Conservation (phyloP, 2,329 filamentous ascomycete species). For the Metarhizium anisopliae region DNA sequence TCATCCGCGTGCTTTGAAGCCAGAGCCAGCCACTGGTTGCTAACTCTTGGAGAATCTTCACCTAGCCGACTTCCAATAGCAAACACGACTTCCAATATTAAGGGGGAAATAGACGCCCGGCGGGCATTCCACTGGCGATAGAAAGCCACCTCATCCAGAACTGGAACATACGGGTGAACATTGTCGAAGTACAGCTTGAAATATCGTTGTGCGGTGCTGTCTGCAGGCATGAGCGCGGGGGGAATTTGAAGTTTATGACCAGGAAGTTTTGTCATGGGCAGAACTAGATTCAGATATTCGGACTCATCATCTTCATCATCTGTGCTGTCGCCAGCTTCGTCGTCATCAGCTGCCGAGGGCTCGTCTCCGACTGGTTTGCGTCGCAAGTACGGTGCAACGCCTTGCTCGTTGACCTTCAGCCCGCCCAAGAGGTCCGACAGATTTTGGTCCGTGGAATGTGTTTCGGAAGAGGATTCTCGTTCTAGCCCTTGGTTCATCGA, state of each 20-base stretch:
- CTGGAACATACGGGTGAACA: conserved; percentile 86
- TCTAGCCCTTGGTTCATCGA: neutral
- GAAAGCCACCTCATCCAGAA: conserved; percentile 72
- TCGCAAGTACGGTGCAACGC: conserved; percentile 80
- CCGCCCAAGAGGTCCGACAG: conserved; percentile 75
- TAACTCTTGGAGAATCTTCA: conserved; percentile 73
- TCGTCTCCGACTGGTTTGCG: conserved; percentile 46
- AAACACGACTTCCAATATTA: conserved; percentile 88
- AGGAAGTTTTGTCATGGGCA: conserved; percentile 60
- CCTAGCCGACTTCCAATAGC: conserved; percentile 78
- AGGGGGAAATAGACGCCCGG: conserved; percentile 71
- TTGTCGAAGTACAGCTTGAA: conserved; percentile 86
- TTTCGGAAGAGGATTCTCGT: conserved; percentile 30
- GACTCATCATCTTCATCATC: neutral
- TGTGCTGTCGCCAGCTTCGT: conserved; percentile 28
- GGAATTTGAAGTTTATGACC: conserved; percentile 80
- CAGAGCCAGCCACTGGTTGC: conserved; percentile 85
- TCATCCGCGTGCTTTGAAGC: conserved; percentile 83
- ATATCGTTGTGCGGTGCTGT: conserved; percentile 70
- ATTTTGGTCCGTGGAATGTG: conserved; percentile 55
- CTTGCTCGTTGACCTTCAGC: conserved; percentile 77
- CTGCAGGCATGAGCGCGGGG: conserved; percentile 83
- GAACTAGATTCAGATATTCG: conserved; percentile 51
- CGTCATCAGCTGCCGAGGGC: conserved; percentile 59
- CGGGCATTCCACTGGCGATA: conserved; percentile 85